Percentiles rank a stretch among this genome's conserved stretches.
Conservation (phyloP, 352 stramenopile genomes). For the Globisporangium mamillatum region DNA sequence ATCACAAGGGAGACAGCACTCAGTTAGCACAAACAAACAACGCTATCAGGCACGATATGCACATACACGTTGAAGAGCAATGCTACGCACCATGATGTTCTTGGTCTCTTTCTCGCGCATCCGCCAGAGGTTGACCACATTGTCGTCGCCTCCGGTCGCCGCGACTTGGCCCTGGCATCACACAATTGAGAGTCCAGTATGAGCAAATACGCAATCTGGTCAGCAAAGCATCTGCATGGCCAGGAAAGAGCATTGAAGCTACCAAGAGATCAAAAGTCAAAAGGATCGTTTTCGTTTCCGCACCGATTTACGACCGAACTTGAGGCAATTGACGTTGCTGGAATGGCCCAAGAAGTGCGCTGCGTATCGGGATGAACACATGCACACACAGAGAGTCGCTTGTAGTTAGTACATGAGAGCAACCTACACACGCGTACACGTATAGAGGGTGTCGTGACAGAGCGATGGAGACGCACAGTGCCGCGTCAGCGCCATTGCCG, state of each 20-base stretch:
- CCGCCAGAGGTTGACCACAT: slow-evolving; percentile 81
- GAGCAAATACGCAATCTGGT: too few relatives aligned
- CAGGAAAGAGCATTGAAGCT: not conserved
- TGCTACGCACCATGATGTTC: slow-evolving; percentile 70
- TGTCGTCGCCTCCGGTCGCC: slow-evolving; percentile 74
- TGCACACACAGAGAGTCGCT: not conserved
- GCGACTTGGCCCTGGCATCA: slow-evolving; percentile 65
- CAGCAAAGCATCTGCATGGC: too few relatives aligned
- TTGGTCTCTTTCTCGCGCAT: slow-evolving; percentile 87
- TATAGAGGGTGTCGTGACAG: not conserved
- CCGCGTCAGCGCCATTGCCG: slow-evolving; percentile 42
- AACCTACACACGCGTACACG: not conserved
- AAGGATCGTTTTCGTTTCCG: not conserved
- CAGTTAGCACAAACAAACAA: not conserved
- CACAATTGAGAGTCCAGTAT: too few relatives aligned
- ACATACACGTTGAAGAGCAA: not conserved
- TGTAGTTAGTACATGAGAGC: not conserved
- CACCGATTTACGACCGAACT: slow-evolving; percentile 82
- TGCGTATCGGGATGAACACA: slow-evolving; percentile 14
- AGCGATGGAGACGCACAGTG: slow-evolving; percentile 40
- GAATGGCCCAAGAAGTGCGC: slow-evolving; percentile 80
- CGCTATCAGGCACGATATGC: not conserved
- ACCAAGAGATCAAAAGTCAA: not conserved
- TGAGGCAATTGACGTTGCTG: slow-evolving; percentile 79
- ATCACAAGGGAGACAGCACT: not conserved